Evolutionary conservation across 805 yeast species (phyloP), one percentile per base, ranked within the genome.

Genomic region (Starmera amethionina): DNA sequence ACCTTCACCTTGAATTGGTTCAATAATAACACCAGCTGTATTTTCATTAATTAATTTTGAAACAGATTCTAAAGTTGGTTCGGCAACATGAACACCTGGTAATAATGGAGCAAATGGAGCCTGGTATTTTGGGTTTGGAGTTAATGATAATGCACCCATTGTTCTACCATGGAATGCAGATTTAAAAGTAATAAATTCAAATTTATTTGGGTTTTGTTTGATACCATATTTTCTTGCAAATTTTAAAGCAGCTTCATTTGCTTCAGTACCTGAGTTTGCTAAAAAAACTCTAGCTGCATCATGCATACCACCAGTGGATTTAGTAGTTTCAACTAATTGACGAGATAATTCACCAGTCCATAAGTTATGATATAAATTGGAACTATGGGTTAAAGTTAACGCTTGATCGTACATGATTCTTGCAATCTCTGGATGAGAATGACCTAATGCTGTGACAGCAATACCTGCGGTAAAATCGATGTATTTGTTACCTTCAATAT

Each of bases 1-100:
- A 42, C 98, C 97, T 65, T 90, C 98, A 50, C 97, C 98, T 67
- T 93, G 98, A 43, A 93, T 81, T 18, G 98, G 98, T 64, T 93
- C 98, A 32, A 93, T 79, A 41, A 93, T 93, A 28, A 93, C 93
- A 40, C 89, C 98, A 51, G 95, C 86, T 32, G 70, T 69, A 35
- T 64, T 60, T 7, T 63, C 48, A 38, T 58, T 56, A 40, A 67
- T 50, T 34, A 73, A 57, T 8, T 62, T 55, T 47, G 75, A 70
- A 10, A 87, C 80, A 18, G 82, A 70, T 37, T 65, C 72, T 32
- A 80, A 65, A 51, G 79, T 78, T 40, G 82, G 69, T 42, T 67
- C 67, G 16, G 90, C 94, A 31, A 75, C 76, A 44, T 70, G 67
- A 40, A 88, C 83, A 10, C 96, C 95, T 10, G 96, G 96, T n/a